Evolutionary conservation across 768 basidiomycete genomes (phyloP).

Genomic region (Tricholoma sp.): DNA sequence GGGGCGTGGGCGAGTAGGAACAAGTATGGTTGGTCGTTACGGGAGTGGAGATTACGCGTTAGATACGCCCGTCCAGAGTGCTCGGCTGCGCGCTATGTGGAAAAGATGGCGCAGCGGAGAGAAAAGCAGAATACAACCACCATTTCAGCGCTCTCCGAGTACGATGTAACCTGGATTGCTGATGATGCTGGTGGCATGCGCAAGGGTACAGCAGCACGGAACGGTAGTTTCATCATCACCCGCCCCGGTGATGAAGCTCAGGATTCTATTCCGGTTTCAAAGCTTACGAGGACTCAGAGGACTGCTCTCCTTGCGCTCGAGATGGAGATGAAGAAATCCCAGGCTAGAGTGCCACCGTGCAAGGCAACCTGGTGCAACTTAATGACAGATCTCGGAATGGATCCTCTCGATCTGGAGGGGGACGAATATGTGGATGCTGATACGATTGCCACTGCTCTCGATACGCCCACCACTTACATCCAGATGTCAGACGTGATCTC

Average conservation of each 20-base stretch:
- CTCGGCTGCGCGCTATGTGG: neutral
- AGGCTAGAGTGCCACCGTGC: neutral
- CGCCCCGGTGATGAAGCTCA: neutral
- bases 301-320: neutral
- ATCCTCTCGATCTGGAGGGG: neutral
- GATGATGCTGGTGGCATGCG: neutral
- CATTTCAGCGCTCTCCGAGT: neutral
- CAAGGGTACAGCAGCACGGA: neutral
- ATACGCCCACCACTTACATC: conserved; percentile 3
- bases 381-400: conserved; percentile 7
- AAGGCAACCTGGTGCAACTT: conserved; percentile 10
- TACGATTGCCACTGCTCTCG: conserved; percentile 3
- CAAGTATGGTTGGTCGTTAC: conserved; percentile 1
- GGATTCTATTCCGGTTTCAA: neutral
- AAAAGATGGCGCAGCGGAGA: neutral
- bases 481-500: conserved; percentile 5
- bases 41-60: conserved; percentile 3
- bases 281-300: neutral
- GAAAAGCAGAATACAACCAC: neutral
- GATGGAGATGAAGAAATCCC: neutral
- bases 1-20: neutral
- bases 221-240: neutral
- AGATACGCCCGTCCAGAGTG: neutral
- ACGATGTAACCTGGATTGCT: neutral
- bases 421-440: conserved; percentile 5